Conservation (phyloP, 2,329 filamentous ascomycete genomes). For the Pseudogymnoascus sp. region DNA sequence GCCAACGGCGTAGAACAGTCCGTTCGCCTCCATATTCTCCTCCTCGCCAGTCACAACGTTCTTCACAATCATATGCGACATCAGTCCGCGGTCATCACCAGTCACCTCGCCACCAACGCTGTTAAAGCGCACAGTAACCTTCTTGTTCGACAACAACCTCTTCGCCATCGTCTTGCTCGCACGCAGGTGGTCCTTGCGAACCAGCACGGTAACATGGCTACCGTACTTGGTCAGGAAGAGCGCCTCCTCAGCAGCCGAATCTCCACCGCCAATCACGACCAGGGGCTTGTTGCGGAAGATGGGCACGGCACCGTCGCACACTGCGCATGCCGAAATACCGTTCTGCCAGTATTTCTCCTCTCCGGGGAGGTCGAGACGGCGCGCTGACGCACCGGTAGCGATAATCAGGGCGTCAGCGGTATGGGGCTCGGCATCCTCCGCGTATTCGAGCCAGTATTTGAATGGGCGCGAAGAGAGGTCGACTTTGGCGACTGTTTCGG, state of each 20-base stretch:
- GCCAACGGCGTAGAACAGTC: constrained; percentile 93
- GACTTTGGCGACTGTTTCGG: constrained; percentile 83
- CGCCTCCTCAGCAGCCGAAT: constrained; percentile 94
- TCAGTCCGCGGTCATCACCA: constrained; percentile 76
- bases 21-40: constrained; percentile 82
- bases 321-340: constrained; percentile 90
- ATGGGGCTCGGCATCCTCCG: constrained; percentile 66
- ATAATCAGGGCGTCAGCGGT: constrained; percentile 91
- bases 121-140: constrained; percentile 87
- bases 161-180: constrained; percentile 90
- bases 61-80: constrained; percentile 80
- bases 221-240: constrained; percentile 98
- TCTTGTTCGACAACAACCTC: constrained; percentile 71
- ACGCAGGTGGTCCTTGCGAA: constrained; percentile 76
- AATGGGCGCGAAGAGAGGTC: constrained; percentile 81
- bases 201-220: constrained; percentile 87
- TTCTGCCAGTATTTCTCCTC: constrained; percentile 98
- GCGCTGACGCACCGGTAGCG: constrained; percentile 88
- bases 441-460: constrained; percentile 88
- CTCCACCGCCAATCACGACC: constrained; percentile 91
- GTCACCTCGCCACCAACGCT: constrained; percentile 71
- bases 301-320: constrained; percentile 92
- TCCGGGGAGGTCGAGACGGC: constrained; percentile 71
- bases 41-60: constrained; percentile 66
- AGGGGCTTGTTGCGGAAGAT: constrained; percentile 97